These are phyloP conservation scores for Fomitopsis schrenkii DNA, from an alignment of 1,284 basidiomycete species.

Conservation along the genomic window DNA sequence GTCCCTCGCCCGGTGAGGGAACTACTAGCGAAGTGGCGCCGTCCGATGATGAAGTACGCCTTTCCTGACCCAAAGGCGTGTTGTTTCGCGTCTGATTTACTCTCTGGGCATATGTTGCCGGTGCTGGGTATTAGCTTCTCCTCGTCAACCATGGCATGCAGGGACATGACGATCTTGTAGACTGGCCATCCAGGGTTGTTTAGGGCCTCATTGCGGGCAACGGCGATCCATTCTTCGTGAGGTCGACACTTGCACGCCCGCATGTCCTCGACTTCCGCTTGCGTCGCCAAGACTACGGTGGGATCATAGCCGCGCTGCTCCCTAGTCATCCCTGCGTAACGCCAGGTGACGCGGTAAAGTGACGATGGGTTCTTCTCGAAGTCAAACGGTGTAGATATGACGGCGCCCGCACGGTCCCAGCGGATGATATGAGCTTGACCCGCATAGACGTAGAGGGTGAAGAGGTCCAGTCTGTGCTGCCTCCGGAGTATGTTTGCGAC, in stretches of 20 bases:
- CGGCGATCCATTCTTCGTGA: too few species aligned
- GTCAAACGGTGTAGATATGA: constrained; percentile 10
- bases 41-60: neutral
- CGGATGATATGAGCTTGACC: constrained; percentile 11
- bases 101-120: too few species aligned
- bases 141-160: neutral
- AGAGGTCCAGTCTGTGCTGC: constrained; percentile 11
- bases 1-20: neutral
- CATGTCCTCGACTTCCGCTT: neutral
- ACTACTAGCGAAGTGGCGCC: neutral
- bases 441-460: constrained; percentile 11
- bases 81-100: too few species aligned
- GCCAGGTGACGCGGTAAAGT: constrained; percentile 11
- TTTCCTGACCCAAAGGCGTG: too few species aligned
- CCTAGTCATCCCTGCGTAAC: constrained; percentile 6
- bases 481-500: too few species aligned
- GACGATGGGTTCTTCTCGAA: constrained; percentile 4
- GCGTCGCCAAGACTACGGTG: neutral
- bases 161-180: neutral
- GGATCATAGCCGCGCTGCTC: constrained; percentile 12
- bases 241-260: neutral
- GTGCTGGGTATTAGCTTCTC: neutral
- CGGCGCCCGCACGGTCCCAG: constrained; percentile 16
- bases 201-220: neutral
- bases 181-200: neutral